These are phyloP conservation scores for Sclerospora graminicola DNA, from an alignment of 352 stramenopile species.

Conservation along the genomic window DNA sequence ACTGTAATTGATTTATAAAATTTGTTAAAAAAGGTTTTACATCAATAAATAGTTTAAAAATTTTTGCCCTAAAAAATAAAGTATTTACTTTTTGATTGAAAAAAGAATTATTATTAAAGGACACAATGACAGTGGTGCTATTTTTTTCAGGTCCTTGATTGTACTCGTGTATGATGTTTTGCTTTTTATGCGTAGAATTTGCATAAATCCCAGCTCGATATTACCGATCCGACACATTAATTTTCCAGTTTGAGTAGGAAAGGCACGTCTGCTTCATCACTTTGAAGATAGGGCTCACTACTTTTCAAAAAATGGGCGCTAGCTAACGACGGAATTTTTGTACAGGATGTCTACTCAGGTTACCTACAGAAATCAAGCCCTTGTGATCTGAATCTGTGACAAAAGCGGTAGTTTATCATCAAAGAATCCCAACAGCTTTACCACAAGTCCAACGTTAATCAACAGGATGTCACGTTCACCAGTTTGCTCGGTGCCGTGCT, in stretches of 20 bases:
- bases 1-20: too few species aligned
- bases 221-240: slow-evolving; percentile 56
- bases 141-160: not conserved
- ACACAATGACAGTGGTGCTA: not conserved
- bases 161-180: not conserved
- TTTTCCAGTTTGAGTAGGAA: slow-evolving; percentile 62
- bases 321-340: not conserved
- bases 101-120: too few species aligned
- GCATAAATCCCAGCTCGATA: slow-evolving; percentile 46
- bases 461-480: slow-evolving; percentile 72
- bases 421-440: slow-evolving; percentile 80
- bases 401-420: slow-evolving; percentile 80
- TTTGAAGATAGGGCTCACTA: too few species aligned
- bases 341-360: slow-evolving; percentile 56
- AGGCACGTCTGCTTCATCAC: too few species aligned
- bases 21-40: too few species aligned
- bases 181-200: slow-evolving; percentile 50
- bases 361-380: slow-evolving; percentile 78
- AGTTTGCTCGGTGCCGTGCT: slow-evolving; percentile 68
- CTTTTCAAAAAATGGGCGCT: too few species aligned
- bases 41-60: too few species aligned
- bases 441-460: slow-evolving; percentile 75
- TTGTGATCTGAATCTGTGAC: slow-evolving; percentile 68
- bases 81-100: too few species aligned
- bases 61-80: too few species aligned